A percentile compares a stretch with the other conserved stretches of the same genome.
Evolutionary conservation across 345 rosid species (phyloP).

Genomic region (Syzygium aqueum): DNA sequence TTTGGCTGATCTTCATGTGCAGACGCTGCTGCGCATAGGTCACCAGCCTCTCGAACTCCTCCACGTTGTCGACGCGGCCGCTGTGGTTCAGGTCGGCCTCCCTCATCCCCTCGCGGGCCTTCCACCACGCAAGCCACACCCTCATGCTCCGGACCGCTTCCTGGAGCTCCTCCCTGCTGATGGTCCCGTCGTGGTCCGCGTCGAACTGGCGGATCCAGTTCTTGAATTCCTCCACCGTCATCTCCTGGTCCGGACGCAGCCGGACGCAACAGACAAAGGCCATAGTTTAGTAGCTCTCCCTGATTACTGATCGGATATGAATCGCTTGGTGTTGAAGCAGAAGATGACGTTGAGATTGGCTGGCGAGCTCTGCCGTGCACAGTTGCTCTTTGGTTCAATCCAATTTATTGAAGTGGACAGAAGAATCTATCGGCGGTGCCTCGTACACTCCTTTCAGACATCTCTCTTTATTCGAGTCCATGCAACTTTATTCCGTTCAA

Average conservation of each 20-base stretch:
- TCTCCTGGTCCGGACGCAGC: background rate
- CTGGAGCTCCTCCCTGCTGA: background rate
- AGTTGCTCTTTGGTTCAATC: background rate
- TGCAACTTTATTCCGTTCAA: background rate
- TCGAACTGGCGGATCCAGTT: background rate
- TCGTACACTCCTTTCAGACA: background rate
- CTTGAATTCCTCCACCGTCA: background rate
- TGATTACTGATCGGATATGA: background rate
- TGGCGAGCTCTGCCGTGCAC: background rate
- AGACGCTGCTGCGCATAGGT: constrained; percentile 10
- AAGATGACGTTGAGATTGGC: background rate
- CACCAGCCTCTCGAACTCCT: constrained; percentile 15
- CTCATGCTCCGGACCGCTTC: background rate
- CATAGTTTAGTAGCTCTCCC: background rate
- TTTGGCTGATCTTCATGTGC: constrained; percentile 19
- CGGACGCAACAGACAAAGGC: background rate
- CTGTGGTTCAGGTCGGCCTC: background rate
- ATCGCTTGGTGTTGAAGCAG: background rate
- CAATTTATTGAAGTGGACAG: background rate
- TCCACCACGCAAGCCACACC: background rate
- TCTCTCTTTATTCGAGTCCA: background rate
- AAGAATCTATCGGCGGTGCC: background rate
- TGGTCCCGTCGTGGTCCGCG: background rate
- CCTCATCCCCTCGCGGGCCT: background rate
- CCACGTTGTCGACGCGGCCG: background rate